Base-by-base conservation (phyloP, 192 early-diverging fungal species). In the Dispira simplex region DNA sequence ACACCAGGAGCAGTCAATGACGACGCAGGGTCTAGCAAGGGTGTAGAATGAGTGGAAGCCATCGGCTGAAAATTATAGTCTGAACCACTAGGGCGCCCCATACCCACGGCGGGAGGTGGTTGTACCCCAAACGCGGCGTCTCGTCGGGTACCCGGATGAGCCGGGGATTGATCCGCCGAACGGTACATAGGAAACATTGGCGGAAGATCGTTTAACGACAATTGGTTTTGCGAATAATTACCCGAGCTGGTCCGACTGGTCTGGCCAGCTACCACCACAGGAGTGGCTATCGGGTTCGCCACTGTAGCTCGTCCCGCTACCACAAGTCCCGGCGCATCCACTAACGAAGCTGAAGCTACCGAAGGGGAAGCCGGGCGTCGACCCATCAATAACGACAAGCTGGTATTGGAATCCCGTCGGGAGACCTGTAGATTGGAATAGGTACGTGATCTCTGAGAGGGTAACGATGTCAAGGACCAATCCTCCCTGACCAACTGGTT, bases 241-340 rank as follows among this genome's bases (percentile, higher is more conserved):
- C 59, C 59, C 59, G 59, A 62, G 44, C 59, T 62, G 16, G n/a
- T 39, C 12, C 59, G 59, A 25, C 59, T 62, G 9, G 59, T 46
- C 43, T 5, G 44, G 5, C 59, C 59, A 5, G 59, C 44, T 12
- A 14, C 59, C 14, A 62, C 43, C n/a, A 62, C 59, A 11, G 32
- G 9, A 8, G 59, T 62, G 43, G 59, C 59, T 13, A 62, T 43
- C 10, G 59, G 59, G 11, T 8, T 39, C 12, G 59, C 59, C n/a
- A 62, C n/a, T 23, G 59, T 23, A 11, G 39, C 59, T 56, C 54
- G 16, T 23, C 49, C 49, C 49, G 49, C 23, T 4, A 51, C n/a
- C n/a, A 23, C 49, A 28, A 58, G 56, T 10, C 27, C 56, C 2
- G 56, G 27, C 25, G 26, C 27, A 43, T 58, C 56, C 21, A 39